phyloP scores from a whole-genome alignment of 1,284 basidiomycete genomes.

The Lignosus rhinocerotis region DNA sequence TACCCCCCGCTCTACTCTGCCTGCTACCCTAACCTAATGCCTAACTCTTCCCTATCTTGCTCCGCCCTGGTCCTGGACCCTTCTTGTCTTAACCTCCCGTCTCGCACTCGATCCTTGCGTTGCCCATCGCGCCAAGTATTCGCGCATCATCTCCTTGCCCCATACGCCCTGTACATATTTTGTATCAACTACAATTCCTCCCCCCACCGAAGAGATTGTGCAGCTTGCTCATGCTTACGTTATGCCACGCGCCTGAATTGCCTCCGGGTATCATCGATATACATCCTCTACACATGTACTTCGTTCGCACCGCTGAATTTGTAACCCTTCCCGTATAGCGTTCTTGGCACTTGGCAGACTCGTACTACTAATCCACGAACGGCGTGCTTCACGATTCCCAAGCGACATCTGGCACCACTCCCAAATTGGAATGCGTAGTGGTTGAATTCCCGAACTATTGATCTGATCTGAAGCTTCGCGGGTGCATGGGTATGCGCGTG shows the following conservation, averaged over 20 bases:
- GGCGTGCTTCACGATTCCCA: background rate
- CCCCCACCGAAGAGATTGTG: background rate
- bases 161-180: background rate
- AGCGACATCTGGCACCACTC: background rate
- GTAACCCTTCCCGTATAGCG: background rate
- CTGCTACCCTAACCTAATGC: background rate
- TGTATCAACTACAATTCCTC: background rate
- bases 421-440: background rate
- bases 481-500: background rate
- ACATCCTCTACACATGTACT: background rate
- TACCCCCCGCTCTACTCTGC: background rate
- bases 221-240: background rate
- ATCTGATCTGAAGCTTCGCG: background rate
- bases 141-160: background rate
- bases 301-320: background rate
- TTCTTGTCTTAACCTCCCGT: background rate
- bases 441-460: background rate
- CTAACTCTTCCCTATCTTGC: background rate
- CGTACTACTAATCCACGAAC: background rate
- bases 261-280: background rate
- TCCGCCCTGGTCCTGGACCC: background rate
- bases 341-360: background rate
- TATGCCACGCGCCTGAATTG: background rate
- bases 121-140: background rate
- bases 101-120: background rate